Base-by-base conservation (phyloP, 2,329 filamentous ascomycete species). In the Alternaria sp. region DNA sequence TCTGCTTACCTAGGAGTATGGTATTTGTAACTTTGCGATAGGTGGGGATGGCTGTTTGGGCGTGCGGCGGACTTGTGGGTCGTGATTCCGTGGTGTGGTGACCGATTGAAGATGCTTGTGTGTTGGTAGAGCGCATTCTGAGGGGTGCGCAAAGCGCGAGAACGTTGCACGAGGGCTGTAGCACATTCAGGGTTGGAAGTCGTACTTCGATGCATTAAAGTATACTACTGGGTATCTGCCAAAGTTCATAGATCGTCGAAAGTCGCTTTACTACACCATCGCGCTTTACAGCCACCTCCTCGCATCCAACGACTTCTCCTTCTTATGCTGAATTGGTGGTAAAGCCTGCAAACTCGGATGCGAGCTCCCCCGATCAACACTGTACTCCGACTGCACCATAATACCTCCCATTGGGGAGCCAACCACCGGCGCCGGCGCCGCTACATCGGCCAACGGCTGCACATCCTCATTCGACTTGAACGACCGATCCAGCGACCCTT, bases 301-400 rank as follows among this genome's bases (percentile, higher is more conserved):
- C 13, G 13, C 21, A 40, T 52, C 28, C 49, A 36, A 36, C 19
- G n/a, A 12, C 13, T n/a, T 52, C 28, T n/a, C 19, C 49, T 13
- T 15, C n/a, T 25, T 40, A 11, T 21, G 49, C 7, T 52, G 30
- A 23, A 25, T 36, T 10, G 13, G 49, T 5, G 49, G 49, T 30
- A 52, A 25, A 10, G 49, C 49, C 11, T 36, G 30, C 23, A 52
- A 36, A 9, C n/a, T n/a, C 15, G 28, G 28, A 36, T 52, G 19
- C 30, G 13, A 17, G 32, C 46, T 52, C 10, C 46, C 46, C 5
- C 56, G 12, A 25, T 58, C 32, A 10, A 58, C 32, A 6, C 46
- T 58, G 23, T 28, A 58, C 32, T 58, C 56, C 6, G 21, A 36
- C 40, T 58, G 56, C 19, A 52, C 56, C 21, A 52, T 36, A 19